Base-by-base conservation (phyloP, 306 rosid genomes). In the Dalbergia oliveri region DNA sequence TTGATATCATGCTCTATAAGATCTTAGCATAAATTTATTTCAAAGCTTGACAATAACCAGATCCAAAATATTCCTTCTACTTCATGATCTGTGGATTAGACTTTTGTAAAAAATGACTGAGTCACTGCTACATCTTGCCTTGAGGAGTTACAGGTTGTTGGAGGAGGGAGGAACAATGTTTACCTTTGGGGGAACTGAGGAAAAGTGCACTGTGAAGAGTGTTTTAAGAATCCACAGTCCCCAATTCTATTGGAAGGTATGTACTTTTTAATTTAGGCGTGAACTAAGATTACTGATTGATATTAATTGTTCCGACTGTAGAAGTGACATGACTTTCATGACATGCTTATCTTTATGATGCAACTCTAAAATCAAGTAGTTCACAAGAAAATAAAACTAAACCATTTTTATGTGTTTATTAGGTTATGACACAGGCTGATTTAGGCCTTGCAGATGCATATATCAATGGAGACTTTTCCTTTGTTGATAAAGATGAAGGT, bases 381-480 rank as follows among this genome's bases (percentile, higher is more conserved):
- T 71, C 19, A 33, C 11, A 9, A 76, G 26, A 57, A 37, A 53
- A 43, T 43, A 6, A 67, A 76, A 31, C 11, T 31, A 41, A 45
- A 59, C 26, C 8, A 49, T 39, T 45, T 57, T 5, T 47, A 8
- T 13, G 0, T 79, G 72, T 63, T 73, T 84, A 49, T 71, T 93
- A 94, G 98, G 86, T 92, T 59, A 91, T 88, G 91, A 88, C 98
- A 31, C 97, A 77, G 68, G 97, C 98, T 41, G 98, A 94, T 84
- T 87, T 94, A 87, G 98, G 97, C 90, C 89, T 94, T 35, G 98
- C 97, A 15, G 97, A 92, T 84, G 97, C 98, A 62, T 94, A 89
- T 78, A 89, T 92, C 50, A 84, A 91, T 16, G 97, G 90, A 15
- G 94, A 92, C 75, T 87, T 91, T 71, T 88, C 94, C 53, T 91